Base-by-base conservation (phyloP, 805 yeast species). In the Wickerhamomyces hampshirensis region DNA sequence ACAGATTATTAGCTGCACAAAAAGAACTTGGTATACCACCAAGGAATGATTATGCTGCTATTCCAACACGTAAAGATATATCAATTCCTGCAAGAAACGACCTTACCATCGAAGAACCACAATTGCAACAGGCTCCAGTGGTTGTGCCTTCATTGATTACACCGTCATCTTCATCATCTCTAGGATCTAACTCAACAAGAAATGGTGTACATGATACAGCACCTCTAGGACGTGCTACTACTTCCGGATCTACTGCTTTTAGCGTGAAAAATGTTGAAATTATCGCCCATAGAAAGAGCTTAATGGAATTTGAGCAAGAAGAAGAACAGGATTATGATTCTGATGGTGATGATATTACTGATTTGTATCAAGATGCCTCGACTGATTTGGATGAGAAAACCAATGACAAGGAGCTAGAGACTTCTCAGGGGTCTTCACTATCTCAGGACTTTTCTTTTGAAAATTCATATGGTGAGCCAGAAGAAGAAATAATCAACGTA, bases 221-320 rank as follows among this genome's bases (percentile, higher is more conserved):
- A 11, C 11, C 24, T 7, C 24, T 21, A 11, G 29, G 16, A 14
- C 26, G 26, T n/a, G 11, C 26, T 4, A 23, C 4, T 4, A 29
- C 38, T 9, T 17, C 19, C 6, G 33, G 14, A 16, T 27, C 33
- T 3, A 18, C 17, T 11, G 10, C 31, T 1, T 16, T 26, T n/a
- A 34, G 35, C 17, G 34, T 40, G 6, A 27, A 16, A 18, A 51
- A 59, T 11, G 55, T 64, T 26, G 58, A 60, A 23, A 58, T 62
- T 27, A 51, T 56, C 14, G 55, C 59, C 0, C 66, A 60, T 35
- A 48, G 52, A 39, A 56, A 46, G 27, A 55, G 60, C 11, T 24
- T 43, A 11, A 16, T 28, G 9, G 60, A 59, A 19, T 50, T 47
- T 31, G 39, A 38, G 18, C 18, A 33, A 8, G 50, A 46, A 4